Conservation (phyloP, 2,329 filamentous ascomycete genomes). For the Aspergillus versicolor region DNA sequence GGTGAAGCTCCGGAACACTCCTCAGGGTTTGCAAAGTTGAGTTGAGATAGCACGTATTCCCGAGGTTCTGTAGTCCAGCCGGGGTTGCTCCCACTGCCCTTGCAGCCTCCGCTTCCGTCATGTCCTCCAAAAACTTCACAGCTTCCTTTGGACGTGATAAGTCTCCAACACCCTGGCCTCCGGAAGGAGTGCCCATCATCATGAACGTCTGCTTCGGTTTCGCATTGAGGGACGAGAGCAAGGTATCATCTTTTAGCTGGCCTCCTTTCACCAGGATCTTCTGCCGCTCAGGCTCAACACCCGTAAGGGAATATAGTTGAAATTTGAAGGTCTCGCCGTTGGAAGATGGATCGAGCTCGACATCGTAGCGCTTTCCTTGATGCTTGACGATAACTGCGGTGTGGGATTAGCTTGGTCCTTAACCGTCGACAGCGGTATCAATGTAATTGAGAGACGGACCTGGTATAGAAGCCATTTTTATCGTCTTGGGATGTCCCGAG, state of each 20-base stretch:
- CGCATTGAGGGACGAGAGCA: slow-evolving; percentile 77
- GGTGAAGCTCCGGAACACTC: slow-evolving; percentile 85
- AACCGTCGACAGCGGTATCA: neutral
- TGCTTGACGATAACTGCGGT: slow-evolving; percentile 83
- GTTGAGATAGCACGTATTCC: slow-evolving; percentile 98
- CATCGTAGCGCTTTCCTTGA: slow-evolving; percentile 89
- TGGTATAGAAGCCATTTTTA: slow-evolving; percentile 56
- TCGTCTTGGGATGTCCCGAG: slow-evolving; percentile 2
- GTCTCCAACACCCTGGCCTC: slow-evolving; percentile 57
- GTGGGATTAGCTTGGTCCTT: slow-evolving; percentile 21
- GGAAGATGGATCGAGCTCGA: slow-evolving; percentile 82
- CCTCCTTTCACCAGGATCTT: slow-evolving; percentile 94
- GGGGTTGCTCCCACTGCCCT: slow-evolving; percentile 80
- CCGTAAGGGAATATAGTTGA: slow-evolving; percentile 91
- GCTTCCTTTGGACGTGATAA: slow-evolving; percentile 72
- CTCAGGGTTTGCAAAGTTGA: slow-evolving; percentile 91
- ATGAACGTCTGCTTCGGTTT: slow-evolving; percentile 86
- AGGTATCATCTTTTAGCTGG: slow-evolving; percentile 92
- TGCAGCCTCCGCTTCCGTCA: slow-evolving; percentile 91
- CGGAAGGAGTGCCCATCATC: slow-evolving; percentile 91
- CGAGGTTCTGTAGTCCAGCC: slow-evolving; percentile 84
- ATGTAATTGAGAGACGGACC: slow-evolving; percentile 40
- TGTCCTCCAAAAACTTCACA: slow-evolving; percentile 91
- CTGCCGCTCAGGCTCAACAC: slow-evolving; percentile 92
- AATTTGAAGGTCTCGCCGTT: slow-evolving; percentile 93